These are phyloP conservation scores for Adansonia rubrostipa DNA, from an alignment of 441 rosid genomes.

Conservation along the genomic window DNA sequence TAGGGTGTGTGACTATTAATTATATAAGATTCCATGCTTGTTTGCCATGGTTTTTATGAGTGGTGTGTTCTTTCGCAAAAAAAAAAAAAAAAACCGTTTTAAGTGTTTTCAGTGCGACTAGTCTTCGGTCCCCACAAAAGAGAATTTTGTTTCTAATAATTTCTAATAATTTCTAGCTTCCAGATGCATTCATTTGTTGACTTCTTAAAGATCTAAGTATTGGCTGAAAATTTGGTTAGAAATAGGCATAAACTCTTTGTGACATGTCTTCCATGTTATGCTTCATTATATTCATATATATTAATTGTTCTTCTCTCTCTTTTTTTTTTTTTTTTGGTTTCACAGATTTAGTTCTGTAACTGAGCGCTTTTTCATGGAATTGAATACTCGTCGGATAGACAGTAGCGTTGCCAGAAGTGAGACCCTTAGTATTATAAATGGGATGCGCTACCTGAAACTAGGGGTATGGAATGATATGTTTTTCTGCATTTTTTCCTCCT, in stretches of 20 bases:
- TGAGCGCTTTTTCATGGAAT: conserved; percentile 93
- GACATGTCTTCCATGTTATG: conserved; percentile 19
- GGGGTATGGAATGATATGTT: conserved; percentile 63
- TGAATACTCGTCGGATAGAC: conserved; percentile 89
- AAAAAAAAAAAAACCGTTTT: neutral
- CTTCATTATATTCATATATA: neutral
- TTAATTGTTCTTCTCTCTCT: conserved; percentile 16
- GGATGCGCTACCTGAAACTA: conserved; percentile 98
- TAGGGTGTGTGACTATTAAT: conserved; percentile 3
- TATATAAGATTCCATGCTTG: neutral
- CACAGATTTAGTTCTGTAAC: conserved; percentile 96
- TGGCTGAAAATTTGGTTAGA: conserved; percentile 17
- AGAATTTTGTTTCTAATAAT: neutral
- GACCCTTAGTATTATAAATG: conserved; percentile 92
- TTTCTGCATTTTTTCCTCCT: conserved; percentile 17
- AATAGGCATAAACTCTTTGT: conserved; percentile 12
- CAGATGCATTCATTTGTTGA: neutral
- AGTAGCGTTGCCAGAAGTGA: conserved; percentile 88
- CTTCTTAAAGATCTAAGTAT: neutral
- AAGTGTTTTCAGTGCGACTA: neutral
- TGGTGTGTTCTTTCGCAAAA: neutral
- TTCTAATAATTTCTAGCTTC: neutral
- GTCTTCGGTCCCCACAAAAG: neutral
- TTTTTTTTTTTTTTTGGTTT: conserved; percentile 25
- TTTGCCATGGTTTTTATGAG: neutral